phyloP scores from a whole-genome alignment of 345 rosid genomes.

The Brassica juncea region DNA sequence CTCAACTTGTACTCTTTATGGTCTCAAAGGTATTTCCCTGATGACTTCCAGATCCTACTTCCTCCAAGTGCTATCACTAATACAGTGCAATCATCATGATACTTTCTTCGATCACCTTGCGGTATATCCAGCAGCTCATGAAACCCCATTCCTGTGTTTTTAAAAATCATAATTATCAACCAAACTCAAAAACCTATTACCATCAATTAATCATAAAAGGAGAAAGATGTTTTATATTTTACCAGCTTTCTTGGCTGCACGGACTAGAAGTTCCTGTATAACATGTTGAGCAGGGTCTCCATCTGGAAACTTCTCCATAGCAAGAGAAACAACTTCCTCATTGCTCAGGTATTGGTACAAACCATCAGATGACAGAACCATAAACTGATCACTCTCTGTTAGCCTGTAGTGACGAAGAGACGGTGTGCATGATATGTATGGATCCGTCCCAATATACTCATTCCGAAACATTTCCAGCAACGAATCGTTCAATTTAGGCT shows the following conservation, averaged over 20 bases:
- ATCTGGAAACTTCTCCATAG: slow-evolving; percentile 91
- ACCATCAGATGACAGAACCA: slow-evolving; percentile 94
- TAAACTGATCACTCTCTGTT: slow-evolving; percentile 79
- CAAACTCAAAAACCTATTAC: not conserved
- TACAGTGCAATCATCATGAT: slow-evolving; percentile 94
- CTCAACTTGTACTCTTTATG: not conserved
- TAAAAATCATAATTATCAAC: too few relatives aligned
- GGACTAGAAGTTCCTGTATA: slow-evolving; percentile 85
- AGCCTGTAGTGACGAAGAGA: slow-evolving; percentile 84
- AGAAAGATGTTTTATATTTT: not conserved
- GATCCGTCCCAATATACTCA: slow-evolving; percentile 82
- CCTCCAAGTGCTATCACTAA: slow-evolving; percentile 97
- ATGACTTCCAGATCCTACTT: slow-evolving; percentile 94
- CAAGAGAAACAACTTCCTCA: slow-evolving; percentile 82
- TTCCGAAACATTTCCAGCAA: slow-evolving; percentile 88
- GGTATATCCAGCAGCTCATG: slow-evolving; percentile 93
- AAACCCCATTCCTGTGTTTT: slow-evolving; percentile 93
- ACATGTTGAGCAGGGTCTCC: slow-evolving; percentile 98
- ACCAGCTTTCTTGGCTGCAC: slow-evolving; percentile 99
- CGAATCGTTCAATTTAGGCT: slow-evolving; percentile 83
- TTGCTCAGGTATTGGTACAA: slow-evolving; percentile 91
- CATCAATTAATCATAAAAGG: not conserved
- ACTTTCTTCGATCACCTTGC: slow-evolving; percentile 94
- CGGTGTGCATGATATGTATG: slow-evolving; percentile 82
- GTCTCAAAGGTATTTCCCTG: slow-evolving; percentile 80